A percentile compares a stretch with the other conserved stretches of the same genome.
These are phyloP conservation scores for Acer yangbiense DNA, from an alignment of 345 rosid species.

Conservation along the genomic window DNA sequence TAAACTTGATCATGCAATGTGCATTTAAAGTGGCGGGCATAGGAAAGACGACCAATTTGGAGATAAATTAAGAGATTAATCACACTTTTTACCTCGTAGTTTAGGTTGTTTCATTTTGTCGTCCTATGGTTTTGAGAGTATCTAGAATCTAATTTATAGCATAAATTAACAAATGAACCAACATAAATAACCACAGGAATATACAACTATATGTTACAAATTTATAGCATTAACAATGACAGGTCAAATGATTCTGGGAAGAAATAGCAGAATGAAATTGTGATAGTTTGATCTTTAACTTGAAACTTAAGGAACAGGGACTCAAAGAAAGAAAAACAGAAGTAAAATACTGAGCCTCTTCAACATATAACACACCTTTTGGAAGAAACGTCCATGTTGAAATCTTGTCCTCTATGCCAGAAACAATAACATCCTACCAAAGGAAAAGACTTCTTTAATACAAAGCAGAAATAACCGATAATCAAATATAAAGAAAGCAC, in stretches of 20 bases:
- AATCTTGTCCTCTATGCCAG: slow-evolving; percentile 90
- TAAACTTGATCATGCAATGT: background rate
- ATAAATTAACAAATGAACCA: too few species aligned
- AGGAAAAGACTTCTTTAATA: background rate
- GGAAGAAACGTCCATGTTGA: slow-evolving; percentile 97
- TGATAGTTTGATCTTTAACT: background rate
- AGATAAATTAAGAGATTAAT: background rate
- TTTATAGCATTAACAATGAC: background rate
- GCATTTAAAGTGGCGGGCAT: background rate
- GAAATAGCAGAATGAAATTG: background rate
- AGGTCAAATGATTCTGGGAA: background rate
- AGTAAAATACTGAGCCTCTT: background rate
- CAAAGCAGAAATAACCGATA: background rate
- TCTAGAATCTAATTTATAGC: background rate
- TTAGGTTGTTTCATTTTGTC: background rate
- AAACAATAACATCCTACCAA: slow-evolving; percentile 80
- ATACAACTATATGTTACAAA: background rate
- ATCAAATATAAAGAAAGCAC: slow-evolving; percentile 8
- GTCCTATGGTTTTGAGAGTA: background rate
- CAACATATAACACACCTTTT: slow-evolving; percentile 53
- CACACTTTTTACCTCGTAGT: background rate
- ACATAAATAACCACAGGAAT: background rate
- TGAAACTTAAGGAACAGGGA: background rate
- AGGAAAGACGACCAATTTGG: background rate
- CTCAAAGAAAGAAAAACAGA: background rate